Evolutionary conservation across 495 filamentous ascomycete genomes (phyloP).

Genomic region (Glarea lozoyensis): DNA sequence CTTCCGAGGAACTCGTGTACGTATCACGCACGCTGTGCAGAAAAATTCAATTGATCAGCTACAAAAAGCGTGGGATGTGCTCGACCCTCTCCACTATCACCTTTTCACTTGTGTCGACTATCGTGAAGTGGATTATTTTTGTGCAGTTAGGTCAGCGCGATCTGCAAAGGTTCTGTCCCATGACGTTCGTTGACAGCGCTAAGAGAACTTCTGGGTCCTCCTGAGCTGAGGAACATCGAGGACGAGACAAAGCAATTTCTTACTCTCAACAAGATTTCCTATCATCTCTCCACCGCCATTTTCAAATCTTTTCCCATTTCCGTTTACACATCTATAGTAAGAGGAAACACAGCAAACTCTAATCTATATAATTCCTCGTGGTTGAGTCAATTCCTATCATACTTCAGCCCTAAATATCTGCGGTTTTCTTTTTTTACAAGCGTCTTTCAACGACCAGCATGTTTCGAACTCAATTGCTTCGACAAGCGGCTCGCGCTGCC

Average conservation of each 20-base stretch:
- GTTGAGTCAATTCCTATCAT: too few relatives aligned
- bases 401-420: too few relatives aligned
- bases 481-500: constrained; percentile 9
- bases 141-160: too few relatives aligned
- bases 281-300: background rate
- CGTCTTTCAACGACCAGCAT: too few relatives aligned
- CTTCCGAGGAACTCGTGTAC: background rate
- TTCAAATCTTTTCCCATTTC: too few relatives aligned
- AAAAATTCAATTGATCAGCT: too few relatives aligned
- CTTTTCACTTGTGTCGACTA: background rate
- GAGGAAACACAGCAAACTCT: too few relatives aligned
- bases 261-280: background rate
- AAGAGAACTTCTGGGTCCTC: background rate
- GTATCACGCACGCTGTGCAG: background rate
- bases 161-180: background rate
- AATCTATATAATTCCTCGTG: too few relatives aligned
- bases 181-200: background rate
- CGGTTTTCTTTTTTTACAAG: background rate
- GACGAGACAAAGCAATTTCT: background rate
- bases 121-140: background rate
- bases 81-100: background rate
- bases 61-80: background rate
- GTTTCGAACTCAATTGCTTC: constrained; percentile 19
- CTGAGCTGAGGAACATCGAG: constrained; percentile 3
- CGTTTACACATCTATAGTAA: too few relatives aligned